Percentiles rank a stretch among this genome's conserved stretches.
Conservation (phyloP, 2,329 filamentous ascomycete genomes). For the Xylaria sp. region DNA sequence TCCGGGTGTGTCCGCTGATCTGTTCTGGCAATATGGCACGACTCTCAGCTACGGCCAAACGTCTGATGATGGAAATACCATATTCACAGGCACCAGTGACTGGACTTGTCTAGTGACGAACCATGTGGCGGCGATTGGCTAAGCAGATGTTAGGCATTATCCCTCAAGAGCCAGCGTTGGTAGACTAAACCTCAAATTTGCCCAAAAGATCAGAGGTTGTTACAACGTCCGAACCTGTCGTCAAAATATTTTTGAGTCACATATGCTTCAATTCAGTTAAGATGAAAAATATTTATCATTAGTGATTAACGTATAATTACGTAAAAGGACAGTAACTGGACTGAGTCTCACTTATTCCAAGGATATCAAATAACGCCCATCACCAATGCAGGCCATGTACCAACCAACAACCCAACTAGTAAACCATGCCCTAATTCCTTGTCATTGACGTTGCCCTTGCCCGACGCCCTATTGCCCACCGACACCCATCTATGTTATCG, state of each 20-base stretch:
- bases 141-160: neutral
- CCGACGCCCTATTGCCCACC: too few species aligned
- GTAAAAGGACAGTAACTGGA: neutral
- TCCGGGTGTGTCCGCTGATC: conserved; percentile 45
- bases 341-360: neutral
- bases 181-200: neutral
- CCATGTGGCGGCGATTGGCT: conserved; percentile 53
- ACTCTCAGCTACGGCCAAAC: conserved; percentile 55
- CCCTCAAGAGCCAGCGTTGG: neutral
- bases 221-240: neutral
- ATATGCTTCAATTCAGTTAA: neutral
- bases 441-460: neutral
- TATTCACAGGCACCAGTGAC: conserved; percentile 56
- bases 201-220: neutral
- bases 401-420: neutral
- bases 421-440: conserved; percentile 1
- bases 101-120: conserved; percentile 59
- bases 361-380: conserved; percentile 30
- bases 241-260: neutral
- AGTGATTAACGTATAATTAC: neutral
- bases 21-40: conserved; percentile 51
- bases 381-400: neutral
- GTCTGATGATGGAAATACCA: conserved; percentile 58
- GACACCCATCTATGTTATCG: neutral
- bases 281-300: neutral